Conservation (phyloP, 805 yeast genomes). For the Scheffersomyces ergatensis region DNA sequence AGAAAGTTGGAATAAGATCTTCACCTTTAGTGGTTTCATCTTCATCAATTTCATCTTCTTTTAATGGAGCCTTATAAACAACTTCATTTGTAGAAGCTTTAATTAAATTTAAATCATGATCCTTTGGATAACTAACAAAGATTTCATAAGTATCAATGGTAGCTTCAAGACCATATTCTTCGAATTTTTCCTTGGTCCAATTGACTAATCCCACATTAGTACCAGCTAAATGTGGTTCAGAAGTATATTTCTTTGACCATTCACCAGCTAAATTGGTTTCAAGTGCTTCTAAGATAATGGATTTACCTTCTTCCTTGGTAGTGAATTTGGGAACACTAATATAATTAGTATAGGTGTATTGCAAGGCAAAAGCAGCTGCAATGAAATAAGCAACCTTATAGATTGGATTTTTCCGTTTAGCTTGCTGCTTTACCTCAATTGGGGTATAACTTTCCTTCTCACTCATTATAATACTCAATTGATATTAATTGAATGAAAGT, state of each 20-base stretch:
- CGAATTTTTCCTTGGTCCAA: conserved; percentile 50
- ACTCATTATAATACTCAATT: background rate
- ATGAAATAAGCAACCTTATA: background rate
- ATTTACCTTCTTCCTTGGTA: conserved; percentile 1
- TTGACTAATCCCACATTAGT: conserved; percentile 42
- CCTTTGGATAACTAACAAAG: conserved; percentile 51
- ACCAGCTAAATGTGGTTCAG: conserved; percentile 46
- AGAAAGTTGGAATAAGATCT: conserved; percentile 48
- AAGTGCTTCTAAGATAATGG: conserved; percentile 23
- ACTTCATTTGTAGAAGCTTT: conserved; percentile 23
- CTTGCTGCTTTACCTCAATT: background rate
- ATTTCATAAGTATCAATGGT: conserved; percentile 54
- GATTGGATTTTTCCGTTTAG: background rate
- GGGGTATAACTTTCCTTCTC: background rate
- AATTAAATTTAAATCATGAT: conserved; percentile 38
- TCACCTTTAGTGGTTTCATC: conserved; percentile 39
- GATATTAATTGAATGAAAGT: background rate
- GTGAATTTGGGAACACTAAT: background rate
- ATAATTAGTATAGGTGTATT: background rate
- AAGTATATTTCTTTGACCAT: conserved; percentile 41
- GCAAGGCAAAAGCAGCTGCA: background rate
- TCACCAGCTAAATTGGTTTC: conserved; percentile 37
- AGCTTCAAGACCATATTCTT: conserved; percentile 50
- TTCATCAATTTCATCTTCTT: conserved; percentile 46
- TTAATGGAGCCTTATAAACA: conserved; percentile 46